Evolutionary conservation across 2,329 filamentous ascomycete species (phyloP).

Genomic region (Colletotrichum siamense): DNA sequence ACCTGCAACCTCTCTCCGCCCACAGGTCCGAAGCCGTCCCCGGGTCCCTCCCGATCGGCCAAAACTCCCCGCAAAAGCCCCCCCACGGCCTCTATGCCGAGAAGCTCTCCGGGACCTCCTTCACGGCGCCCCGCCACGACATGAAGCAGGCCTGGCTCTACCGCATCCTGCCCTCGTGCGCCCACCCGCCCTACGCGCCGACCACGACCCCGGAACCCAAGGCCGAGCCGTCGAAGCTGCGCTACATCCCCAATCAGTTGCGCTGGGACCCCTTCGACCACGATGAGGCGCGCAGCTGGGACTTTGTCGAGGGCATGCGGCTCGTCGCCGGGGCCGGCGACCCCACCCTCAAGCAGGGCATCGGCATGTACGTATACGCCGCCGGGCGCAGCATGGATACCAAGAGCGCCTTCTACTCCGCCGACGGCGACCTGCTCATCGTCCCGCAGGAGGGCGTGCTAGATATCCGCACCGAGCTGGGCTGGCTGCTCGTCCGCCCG

Average conservation of each 20-base stretch:
- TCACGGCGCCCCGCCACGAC: conserved; percentile 71
- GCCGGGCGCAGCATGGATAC: conserved; percentile 78
- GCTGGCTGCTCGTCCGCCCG: conserved; percentile 75
- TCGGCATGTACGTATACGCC: conserved; percentile 83
- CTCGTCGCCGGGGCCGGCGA: conserved; percentile 82
- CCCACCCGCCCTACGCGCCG: conserved; percentile 62
- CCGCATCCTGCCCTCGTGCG: conserved; percentile 68
- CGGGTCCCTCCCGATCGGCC: conserved; percentile 74
- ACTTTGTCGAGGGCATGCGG: conserved; percentile 65
- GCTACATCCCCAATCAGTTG: conserved; percentile 81
- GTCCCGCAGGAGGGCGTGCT: conserved; percentile 77
- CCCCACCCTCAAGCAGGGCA: conserved; percentile 76
- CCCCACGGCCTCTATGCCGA: conserved; percentile 83
- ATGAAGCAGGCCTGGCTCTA: conserved; percentile 79
- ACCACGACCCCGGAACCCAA: conserved; percentile 35
- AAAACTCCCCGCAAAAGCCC: conserved; percentile 84
- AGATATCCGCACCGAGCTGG: conserved; percentile 80
- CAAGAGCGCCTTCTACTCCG: conserved; percentile 82
- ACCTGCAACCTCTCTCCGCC: not conserved
- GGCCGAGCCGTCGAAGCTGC: conserved; percentile 51
- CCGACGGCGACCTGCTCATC: conserved; percentile 80
- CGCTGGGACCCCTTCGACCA: conserved; percentile 81
- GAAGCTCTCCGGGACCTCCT: conserved; percentile 75
- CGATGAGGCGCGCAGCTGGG: conserved; percentile 57
- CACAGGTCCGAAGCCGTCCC: conserved; percentile 76